Evolutionary conservation across 805 yeast species (phyloP), one percentile per base, ranked within the genome.

Genomic region (Kuraishia floccosa): DNA sequence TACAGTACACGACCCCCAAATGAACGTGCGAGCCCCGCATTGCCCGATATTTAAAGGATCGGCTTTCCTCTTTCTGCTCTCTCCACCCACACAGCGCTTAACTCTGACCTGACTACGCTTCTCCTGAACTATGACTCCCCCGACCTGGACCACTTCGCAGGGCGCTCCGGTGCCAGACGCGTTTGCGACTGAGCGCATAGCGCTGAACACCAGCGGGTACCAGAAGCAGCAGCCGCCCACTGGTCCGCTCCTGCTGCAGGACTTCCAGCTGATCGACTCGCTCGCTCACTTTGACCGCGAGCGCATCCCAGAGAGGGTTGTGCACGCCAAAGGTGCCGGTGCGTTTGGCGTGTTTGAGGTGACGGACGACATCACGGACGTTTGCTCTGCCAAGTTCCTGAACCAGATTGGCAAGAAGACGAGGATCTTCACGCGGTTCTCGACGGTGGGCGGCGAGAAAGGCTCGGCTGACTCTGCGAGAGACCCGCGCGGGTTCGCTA

Each of bases 261-360:
- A 84, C 52, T 77, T 80, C 58, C 76, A 76, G 50, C 60, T 84
- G 56, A 66, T 84, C 44, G 94, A 84, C 47, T 68, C 84, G 2
- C 56, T 84, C 35, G 87, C 94, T 14, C 94, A 83, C 54, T 84
- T 84, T 46, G 93, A 82, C 58, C 68, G 94, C 43, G 95, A 84
- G 58, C 65, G 94, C 56, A 79, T 84, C 40, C 94, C 94, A 9
- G 94, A 85, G 60, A 68, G 95, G 58, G 94, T 84, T 35, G 94
- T 85, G 22, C 95, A 84, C 50, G 95, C 95, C 33, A 84, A 84
- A 53, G 95, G 94, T 43, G 80, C 87, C 10, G 95, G 95, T 49
- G 94, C 94, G 7, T 82, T 65, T 51, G 94, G 94, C 41, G 69
- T 65, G 41, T 85, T 85, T 51, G 93, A 81, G 54, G 87, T 79